These are phyloP conservation scores for Betula pendula DNA, from an alignment of 306 rosid genomes.

Conservation along the genomic window DNA sequence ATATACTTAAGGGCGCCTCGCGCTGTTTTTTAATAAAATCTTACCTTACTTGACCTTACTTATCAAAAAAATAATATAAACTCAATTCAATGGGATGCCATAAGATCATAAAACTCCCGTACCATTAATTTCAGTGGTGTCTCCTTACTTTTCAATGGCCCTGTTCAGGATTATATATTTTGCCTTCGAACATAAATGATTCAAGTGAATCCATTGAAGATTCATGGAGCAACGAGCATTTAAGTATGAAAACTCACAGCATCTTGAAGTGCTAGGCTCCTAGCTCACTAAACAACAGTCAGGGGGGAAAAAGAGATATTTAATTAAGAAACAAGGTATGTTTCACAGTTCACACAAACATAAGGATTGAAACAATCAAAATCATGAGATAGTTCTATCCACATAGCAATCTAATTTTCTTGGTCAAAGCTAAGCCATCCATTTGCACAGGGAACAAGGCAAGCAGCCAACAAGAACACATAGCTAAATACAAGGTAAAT, in stretches of 20 bases:
- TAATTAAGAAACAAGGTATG: background rate
- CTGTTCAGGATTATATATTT: background rate
- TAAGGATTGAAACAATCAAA: background rate
- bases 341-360: slow-evolving; percentile 11
- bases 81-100: background rate
- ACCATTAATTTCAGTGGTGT: background rate
- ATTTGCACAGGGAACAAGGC: background rate
- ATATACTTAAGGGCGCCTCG: too few relatives aligned
- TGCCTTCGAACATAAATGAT: background rate
- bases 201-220: background rate
- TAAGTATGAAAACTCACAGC: slow-evolving; percentile 5
- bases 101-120: background rate
- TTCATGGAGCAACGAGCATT: background rate
- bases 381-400: slow-evolving; percentile 14
- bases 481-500: background rate
- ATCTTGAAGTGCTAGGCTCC: slow-evolving; percentile 16
- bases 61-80: background rate
- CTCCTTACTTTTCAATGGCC: background rate
- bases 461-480: background rate
- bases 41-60: too few relatives aligned
- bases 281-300: slow-evolving; percentile 14
- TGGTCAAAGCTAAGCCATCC: background rate
- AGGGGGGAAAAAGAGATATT: too few relatives aligned
- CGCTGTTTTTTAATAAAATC: too few relatives aligned
- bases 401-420: slow-evolving; percentile 9